Evolutionary conservation across 2,329 filamentous ascomycete genomes (phyloP).

Genomic region (Fusarium bulbicola): DNA sequence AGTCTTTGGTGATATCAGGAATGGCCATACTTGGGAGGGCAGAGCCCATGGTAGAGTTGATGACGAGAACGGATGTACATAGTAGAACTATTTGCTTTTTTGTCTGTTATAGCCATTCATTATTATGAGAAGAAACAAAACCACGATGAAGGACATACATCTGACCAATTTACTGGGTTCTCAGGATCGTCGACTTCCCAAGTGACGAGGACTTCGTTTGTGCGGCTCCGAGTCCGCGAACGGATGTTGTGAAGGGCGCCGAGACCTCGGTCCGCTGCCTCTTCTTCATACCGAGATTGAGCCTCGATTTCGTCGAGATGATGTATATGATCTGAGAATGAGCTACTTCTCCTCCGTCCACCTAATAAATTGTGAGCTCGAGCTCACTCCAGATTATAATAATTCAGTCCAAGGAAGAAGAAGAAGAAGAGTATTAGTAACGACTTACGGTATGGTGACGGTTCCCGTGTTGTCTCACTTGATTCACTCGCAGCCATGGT

Average conservation of each 20-base stretch:
- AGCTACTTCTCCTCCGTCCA: constrained; percentile 38
- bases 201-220: constrained; percentile 50
- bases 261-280: constrained; percentile 50
- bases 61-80: constrained; percentile 65
- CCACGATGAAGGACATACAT: constrained; percentile 39
- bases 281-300: constrained; percentile 51
- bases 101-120: constrained; percentile 45
- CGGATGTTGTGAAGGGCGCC: constrained; percentile 48
- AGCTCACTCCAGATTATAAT: not conserved
- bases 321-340: constrained; percentile 37
- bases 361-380: constrained; percentile 34
- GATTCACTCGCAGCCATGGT: constrained; percentile 41
- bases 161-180: constrained; percentile 64
- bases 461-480: constrained; percentile 41
- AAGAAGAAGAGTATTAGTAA: not conserved
- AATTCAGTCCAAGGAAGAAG: not conserved
- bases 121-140: not conserved
- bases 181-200: constrained; percentile 60
- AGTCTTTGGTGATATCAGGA: constrained; percentile 65
- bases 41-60: constrained; percentile 75
- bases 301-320: constrained; percentile 53
- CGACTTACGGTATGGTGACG: constrained; percentile 41
- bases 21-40: constrained; percentile 71
- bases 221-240: constrained; percentile 46
- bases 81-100: constrained; percentile 65